These are phyloP conservation scores for Kurtzmaniella quercitrusa DNA, from an alignment of 1,139 yeast genomes.

Conservation along the genomic window DNA sequence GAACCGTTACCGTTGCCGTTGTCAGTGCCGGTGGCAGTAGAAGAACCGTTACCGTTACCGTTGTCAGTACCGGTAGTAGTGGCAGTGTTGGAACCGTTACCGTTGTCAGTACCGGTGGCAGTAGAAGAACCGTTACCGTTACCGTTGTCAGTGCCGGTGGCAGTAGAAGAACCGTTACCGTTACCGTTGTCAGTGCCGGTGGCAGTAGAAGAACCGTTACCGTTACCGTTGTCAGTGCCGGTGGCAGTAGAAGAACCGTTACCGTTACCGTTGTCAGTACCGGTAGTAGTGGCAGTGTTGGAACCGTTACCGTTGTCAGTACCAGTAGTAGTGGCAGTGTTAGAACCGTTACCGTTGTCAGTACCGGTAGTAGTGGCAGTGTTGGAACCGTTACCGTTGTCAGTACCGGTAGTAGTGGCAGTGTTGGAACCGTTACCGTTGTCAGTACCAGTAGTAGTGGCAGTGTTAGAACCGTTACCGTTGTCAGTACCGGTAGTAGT, in stretches of 20 bases:
- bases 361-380: neutral
- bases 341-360: neutral
- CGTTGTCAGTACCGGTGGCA: neutral
- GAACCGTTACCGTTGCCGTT: neutral
- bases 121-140: neutral
- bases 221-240: neutral
- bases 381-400: slow-evolving; percentile 11
- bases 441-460: slow-evolving; percentile 5
- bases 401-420: slow-evolving; percentile 12
- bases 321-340: slow-evolving; percentile 4
- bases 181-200: neutral
- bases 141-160: neutral
- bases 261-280: slow-evolving; percentile 15
- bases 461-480: neutral
- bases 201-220: neutral
- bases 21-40: neutral
- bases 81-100: too few relatives aligned
- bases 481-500: neutral
- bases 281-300: slow-evolving; percentile 2
- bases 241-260: slow-evolving; percentile 8
- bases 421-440: slow-evolving; percentile 6
- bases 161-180: neutral
- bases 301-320: slow-evolving; percentile 7
- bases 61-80: neutral
- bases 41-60: too few relatives aligned